Base-by-base conservation (phyloP, 495 filamentous ascomycete species). In the Lasiosphaeriaceae sp. region DNA sequence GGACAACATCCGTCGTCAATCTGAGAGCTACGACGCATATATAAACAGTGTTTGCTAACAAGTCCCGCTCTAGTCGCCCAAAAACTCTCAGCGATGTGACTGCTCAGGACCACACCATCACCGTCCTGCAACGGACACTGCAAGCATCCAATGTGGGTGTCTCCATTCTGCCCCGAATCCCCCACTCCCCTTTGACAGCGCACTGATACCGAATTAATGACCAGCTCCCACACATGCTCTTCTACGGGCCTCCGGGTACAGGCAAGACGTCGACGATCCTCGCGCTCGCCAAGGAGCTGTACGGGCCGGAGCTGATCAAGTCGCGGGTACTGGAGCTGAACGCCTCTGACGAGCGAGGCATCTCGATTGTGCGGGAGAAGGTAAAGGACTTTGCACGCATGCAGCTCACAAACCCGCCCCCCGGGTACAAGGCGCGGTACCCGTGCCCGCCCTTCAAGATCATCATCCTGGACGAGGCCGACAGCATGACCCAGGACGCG, bases 231-330 rank as follows among this genome's bases (percentile, higher is more conserved):
- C 95, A 99, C 72, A 96, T 99, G 91, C 90, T 99, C 68, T 97
- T 97, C 79, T 99, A 99, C 66, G 95, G 95, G 7, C 95, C 94
- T 0, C 94, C 94, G 0, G 94, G 94, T 41, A 99, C 95, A 1
- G 94, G 94, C 60, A 99, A 99, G 74, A 99, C 94, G n/a, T 96
- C 91, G 4, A 97, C 95, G 1, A 92, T 99, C 67, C 90, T 99
- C 24, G 83, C 83, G 16, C 90, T 99, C 29, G 92, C 93, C 39
- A 96, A 96, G 73, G 92, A 96, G 64, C 90, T 99, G 60, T 99
- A 95, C 77, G 94, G 93, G 14, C 94, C 94, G 43, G 90, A 96
- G 57, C 84, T 99, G 62, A 90, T 96, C 67, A 92, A 90, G 67
- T 85, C 92, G 35, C 90, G 94, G 8, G 95, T 97, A 48, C 88